Evolutionary conservation across 768 basidiomycete genomes (phyloP).

Genomic region (Termitomyces sp.): DNA sequence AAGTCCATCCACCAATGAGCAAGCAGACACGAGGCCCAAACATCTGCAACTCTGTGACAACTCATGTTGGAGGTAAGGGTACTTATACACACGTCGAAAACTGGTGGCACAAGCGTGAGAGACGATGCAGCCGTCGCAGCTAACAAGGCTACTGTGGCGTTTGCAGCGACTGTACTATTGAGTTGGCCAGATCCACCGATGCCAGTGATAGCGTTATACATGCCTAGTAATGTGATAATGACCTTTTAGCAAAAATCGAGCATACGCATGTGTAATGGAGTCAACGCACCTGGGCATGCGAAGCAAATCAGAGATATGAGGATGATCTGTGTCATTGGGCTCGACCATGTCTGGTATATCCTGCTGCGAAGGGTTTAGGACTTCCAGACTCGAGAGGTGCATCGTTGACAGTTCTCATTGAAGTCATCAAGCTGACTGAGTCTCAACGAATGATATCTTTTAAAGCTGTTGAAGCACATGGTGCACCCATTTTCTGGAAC

Average conservation of each 20-base stretch:
- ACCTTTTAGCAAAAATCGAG: background rate
- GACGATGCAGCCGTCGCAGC: slow-evolving; percentile 24
- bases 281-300: slow-evolving; percentile 20
- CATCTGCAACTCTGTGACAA: slow-evolving; percentile 11
- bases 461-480: background rate
- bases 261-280: background rate
- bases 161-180: slow-evolving; percentile 23
- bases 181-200: slow-evolving; percentile 24
- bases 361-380: slow-evolving; percentile 1
- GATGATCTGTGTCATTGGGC: slow-evolving; percentile 21
- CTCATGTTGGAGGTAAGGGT: background rate
- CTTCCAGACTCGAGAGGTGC: slow-evolving; percentile 1
- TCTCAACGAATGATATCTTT: background rate
- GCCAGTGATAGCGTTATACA: slow-evolving; percentile 25
- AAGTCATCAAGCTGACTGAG: background rate
- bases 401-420: background rate
- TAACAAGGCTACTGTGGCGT: slow-evolving; percentile 21
- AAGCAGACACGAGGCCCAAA: slow-evolving; percentile 21
- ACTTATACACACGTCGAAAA: slow-evolving; percentile 19
- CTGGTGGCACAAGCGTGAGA: slow-evolving; percentile 20
- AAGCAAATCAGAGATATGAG: slow-evolving; percentile 22
- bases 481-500: background rate
- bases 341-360: slow-evolving; percentile 15
- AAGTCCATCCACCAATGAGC: slow-evolving; percentile 22
- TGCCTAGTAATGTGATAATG: slow-evolving; percentile 11